These are phyloP conservation scores for Anthracocystis walkeri DNA, from an alignment of 1,284 basidiomycete species.

Conservation along the genomic window DNA sequence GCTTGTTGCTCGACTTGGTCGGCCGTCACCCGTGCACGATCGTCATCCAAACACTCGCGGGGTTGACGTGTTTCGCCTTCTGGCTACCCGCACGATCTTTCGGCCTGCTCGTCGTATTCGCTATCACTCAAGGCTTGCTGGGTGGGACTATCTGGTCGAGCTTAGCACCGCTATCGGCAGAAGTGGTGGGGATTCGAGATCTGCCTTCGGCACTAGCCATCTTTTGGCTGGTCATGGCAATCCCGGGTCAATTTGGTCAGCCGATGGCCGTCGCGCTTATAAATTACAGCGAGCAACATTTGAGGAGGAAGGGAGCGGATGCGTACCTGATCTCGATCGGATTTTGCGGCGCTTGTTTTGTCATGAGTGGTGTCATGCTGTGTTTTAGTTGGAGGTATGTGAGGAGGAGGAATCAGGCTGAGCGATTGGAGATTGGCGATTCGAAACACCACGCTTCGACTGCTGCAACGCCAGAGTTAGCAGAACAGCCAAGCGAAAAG, in stretches of 20 bases:
- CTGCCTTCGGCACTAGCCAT: constrained; percentile 70
- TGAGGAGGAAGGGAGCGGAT: constrained; percentile 64
- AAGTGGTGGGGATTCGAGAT: constrained; percentile 71
- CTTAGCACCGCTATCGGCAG: constrained; percentile 67
- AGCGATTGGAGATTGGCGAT: constrained; percentile 13
- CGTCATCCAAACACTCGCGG: constrained; percentile 69
- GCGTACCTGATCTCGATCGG: constrained; percentile 70
- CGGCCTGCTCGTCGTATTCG: constrained; percentile 70
- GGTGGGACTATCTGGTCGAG: constrained; percentile 71
- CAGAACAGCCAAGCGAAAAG: background rate
- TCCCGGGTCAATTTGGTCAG: constrained; percentile 69
- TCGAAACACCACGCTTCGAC: constrained; percentile 3
- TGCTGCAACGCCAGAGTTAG: background rate
- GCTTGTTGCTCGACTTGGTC: constrained; percentile 69
- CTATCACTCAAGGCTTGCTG: constrained; percentile 70
- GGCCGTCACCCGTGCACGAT: constrained; percentile 71
- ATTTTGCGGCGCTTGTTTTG: constrained; percentile 69
- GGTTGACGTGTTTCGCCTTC: constrained; percentile 70
- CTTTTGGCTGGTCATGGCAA: constrained; percentile 69
- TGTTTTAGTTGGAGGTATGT: constrained; percentile 69
- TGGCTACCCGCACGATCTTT: constrained; percentile 71
- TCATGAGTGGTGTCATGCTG: constrained; percentile 62
- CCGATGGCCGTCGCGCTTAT: constrained; percentile 71
- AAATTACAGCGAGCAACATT: constrained; percentile 64
- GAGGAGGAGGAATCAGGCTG: constrained; percentile 8